These are phyloP conservation scores for Colletotrichum camelliae DNA, from an alignment of 2,329 filamentous ascomycete species.

Conservation along the genomic window DNA sequence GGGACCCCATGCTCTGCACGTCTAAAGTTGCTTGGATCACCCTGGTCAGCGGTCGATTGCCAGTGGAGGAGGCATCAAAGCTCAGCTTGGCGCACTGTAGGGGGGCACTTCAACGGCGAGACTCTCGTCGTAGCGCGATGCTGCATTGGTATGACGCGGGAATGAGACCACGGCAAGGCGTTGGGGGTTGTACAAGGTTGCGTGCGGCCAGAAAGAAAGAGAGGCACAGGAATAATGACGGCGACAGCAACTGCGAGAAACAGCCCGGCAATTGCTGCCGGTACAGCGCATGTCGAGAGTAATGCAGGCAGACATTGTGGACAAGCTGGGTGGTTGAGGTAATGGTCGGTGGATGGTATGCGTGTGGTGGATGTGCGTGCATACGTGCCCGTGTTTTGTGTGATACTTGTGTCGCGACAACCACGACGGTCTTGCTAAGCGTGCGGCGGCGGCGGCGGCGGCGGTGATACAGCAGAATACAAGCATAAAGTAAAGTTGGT, in stretches of 20 bases:
- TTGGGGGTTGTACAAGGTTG: conserved; percentile 1
- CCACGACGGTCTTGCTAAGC: not conserved
- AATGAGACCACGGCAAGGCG: conserved; percentile 1
- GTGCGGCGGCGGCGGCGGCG: not conserved
- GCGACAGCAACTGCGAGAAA: not conserved
- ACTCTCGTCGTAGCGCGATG: not conserved
- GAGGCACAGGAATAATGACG: not conserved
- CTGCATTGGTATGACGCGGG: conserved; percentile 9
- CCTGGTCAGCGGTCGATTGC: not conserved
- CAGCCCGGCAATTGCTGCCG: not conserved
- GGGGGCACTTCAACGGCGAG: not conserved
- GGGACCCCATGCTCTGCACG: not conserved
- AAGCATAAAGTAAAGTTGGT: conserved; percentile 20
- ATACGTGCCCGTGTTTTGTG: not conserved
- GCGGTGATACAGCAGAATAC: not conserved
- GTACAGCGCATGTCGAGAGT: not conserved
- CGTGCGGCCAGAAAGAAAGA: not conserved
- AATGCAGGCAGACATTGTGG: not conserved
- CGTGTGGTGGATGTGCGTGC: not conserved
- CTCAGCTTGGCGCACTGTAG: not conserved
- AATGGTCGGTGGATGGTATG: not conserved
- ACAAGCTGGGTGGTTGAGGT: not conserved
- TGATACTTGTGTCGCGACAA: not conserved
- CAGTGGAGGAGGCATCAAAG: not conserved
- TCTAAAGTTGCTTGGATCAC: not conserved